These are phyloP conservation scores for Gastrodia elata DNA, from an alignment of 106 monocot genomes.

Conservation along the genomic window DNA sequence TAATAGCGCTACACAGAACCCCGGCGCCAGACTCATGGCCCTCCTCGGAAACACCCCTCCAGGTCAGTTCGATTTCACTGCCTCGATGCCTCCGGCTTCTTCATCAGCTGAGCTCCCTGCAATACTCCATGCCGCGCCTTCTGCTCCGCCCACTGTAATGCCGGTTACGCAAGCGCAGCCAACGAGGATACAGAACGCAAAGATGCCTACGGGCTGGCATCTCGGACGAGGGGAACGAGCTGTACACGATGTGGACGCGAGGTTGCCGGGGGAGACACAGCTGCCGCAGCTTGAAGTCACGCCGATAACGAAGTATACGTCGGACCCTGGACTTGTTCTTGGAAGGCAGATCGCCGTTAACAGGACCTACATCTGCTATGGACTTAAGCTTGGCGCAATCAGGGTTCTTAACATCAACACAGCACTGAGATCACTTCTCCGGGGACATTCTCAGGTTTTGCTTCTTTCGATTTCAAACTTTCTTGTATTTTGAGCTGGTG, in stretches of 20 bases:
- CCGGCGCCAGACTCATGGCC: conserved; percentile 85
- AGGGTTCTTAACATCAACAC: conserved; percentile 93
- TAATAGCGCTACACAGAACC: conserved; percentile 10
- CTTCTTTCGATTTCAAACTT: not conserved
- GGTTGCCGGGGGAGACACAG: conserved; percentile 50
- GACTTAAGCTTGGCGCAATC: conserved; percentile 76
- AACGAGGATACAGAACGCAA: conserved; percentile 49
- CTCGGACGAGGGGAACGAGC: conserved; percentile 43
- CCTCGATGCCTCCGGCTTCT: conserved; percentile 45
- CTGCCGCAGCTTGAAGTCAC: conserved; percentile 95
- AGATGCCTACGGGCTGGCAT: conserved; percentile 64
- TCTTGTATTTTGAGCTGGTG: not conserved
- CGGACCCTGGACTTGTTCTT: conserved; percentile 88
- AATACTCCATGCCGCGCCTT: conserved; percentile 27
- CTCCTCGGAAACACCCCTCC: conserved; percentile 41
- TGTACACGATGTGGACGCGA: conserved; percentile 73
- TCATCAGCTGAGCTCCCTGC: conserved; percentile 22
- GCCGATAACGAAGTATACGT: conserved; percentile 89
- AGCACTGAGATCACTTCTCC: conserved; percentile 69
- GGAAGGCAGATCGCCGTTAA: conserved; percentile 98
- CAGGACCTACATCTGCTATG: conserved; percentile 83
- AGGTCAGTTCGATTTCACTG: conserved; percentile 43
- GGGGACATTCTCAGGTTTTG: conserved; percentile 86
- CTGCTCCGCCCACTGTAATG: conserved; percentile 33
- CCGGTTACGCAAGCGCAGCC: conserved; percentile 14